Evolutionary conservation across 139 green algal species (phyloP).

Genomic region (Chlorokybus atmophyticus): DNA sequence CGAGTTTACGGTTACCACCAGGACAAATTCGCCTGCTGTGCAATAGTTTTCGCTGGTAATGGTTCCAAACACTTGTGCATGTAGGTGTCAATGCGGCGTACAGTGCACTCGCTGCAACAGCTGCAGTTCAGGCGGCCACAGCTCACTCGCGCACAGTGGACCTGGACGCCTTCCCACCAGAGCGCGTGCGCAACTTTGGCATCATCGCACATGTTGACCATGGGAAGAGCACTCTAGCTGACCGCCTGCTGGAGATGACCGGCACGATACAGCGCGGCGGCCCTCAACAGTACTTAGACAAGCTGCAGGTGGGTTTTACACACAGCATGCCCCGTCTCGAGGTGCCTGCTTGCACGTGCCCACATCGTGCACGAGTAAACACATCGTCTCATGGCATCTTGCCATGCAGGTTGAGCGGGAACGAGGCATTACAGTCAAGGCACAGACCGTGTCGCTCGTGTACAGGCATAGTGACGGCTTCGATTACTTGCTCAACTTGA

Average conservation of each 20-base stretch:
- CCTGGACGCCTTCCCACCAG: conserved; percentile 14
- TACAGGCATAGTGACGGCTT: conserved; percentile 9
- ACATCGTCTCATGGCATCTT: too few species aligned
- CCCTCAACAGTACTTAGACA: conserved; percentile 24
- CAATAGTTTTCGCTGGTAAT: too few species aligned
- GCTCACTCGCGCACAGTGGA: too few species aligned
- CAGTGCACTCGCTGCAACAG: too few species aligned
- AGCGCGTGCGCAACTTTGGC: conserved; percentile 29
- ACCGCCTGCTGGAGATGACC: conserved; percentile 35
- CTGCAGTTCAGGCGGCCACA: too few species aligned
- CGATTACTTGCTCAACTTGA: conserved; percentile 66
- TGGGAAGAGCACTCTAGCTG: conserved; percentile 70
- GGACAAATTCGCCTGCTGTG: too few species aligned
- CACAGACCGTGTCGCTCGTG: conserved; percentile 20
- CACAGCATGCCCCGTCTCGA: not conserved
- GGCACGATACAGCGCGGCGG: conserved; percentile 22
- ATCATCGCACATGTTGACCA: conserved; percentile 68
- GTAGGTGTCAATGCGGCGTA: too few species aligned
- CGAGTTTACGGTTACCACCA: too few species aligned
- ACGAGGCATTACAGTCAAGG: conserved; percentile 87
- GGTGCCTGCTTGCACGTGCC: too few species aligned
- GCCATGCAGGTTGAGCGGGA: conserved; percentile 61
- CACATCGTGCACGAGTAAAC: too few species aligned
- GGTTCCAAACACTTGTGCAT: too few species aligned
- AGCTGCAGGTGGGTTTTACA: conserved; percentile 14